Conservation (phyloP, 306 rosid genomes). For the Vigna unguiculata region DNA sequence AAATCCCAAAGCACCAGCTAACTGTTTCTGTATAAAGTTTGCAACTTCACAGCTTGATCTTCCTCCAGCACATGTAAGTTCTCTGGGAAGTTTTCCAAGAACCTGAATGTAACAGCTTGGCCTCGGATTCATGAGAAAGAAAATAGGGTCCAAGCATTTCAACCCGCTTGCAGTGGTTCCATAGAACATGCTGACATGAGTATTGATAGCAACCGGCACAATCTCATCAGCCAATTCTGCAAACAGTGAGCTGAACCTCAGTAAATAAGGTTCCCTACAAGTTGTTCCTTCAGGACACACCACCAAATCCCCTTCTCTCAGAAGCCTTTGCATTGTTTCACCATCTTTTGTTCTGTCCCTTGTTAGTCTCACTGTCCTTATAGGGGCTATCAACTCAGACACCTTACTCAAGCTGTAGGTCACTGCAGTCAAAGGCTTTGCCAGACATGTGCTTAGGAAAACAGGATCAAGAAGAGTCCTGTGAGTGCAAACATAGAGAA, state of each 20-base stretch:
- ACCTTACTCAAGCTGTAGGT: conserved; percentile 69
- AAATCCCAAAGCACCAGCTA: conserved; percentile 89
- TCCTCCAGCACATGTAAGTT: conserved; percentile 72
- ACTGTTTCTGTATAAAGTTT: conserved; percentile 67
- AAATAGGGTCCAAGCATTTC: conserved; percentile 81
- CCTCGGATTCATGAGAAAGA: conserved; percentile 91
- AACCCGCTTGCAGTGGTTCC: conserved; percentile 96
- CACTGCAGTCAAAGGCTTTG: conserved; percentile 72
- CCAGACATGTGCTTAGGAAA: conserved; percentile 61
- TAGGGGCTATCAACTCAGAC: conserved; percentile 40
- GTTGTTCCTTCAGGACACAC: conserved; percentile 99
- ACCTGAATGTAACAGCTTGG: conserved; percentile 64
- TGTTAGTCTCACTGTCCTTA: conserved; percentile 47
- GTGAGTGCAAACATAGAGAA: conserved; percentile 79
- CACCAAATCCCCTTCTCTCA: conserved; percentile 77
- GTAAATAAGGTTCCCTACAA: conserved; percentile 87
- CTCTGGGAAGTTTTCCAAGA: conserved; percentile 68
- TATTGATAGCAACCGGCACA: conserved; percentile 82
- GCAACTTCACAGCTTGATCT: conserved; percentile 82
- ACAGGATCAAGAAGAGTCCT: conserved; percentile 87
- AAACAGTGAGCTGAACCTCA: conserved; percentile 88
- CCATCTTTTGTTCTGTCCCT: conserved; percentile 80
- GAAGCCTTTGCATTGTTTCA: conserved; percentile 64
- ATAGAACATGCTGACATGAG: conserved; percentile 80
- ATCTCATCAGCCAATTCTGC: conserved; percentile 89